Percentiles rank a stretch among this genome's conserved stretches.
phyloP scores from a whole-genome alignment of 2,329 filamentous ascomycete species.

The Aquanectria penicillioides region DNA sequence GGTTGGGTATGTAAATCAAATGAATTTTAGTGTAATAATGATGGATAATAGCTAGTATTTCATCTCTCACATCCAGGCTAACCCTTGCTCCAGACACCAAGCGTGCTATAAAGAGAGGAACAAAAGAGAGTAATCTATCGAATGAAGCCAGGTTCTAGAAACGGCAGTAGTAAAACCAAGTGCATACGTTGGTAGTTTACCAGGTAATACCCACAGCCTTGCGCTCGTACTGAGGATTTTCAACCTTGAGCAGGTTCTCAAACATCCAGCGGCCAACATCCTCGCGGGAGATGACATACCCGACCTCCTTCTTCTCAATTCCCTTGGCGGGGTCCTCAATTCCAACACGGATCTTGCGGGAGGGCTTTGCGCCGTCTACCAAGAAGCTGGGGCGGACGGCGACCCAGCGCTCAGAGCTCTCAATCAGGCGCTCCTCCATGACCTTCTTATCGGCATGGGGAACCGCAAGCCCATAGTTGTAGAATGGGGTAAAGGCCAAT shows the following conservation, averaged over 20 bases:
- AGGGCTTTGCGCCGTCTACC: slow-evolving; percentile 34
- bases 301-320: slow-evolving; percentile 48
- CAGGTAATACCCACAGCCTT: slow-evolving; percentile 45
- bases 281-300: slow-evolving; percentile 53
- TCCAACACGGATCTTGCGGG: slow-evolving; percentile 40
- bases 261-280: slow-evolving; percentile 56
- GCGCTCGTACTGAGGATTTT: slow-evolving; percentile 33
- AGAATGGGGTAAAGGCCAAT: slow-evolving; percentile 53
- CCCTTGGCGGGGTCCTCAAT: slow-evolving; percentile 47
- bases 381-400: slow-evolving; percentile 51
- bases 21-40: no score
- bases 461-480: slow-evolving; percentile 51
- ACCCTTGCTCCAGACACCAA: no score
- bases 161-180: neutral
- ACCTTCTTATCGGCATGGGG: slow-evolving; percentile 59
- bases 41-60: no score
- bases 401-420: slow-evolving; percentile 44
- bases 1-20: no score
- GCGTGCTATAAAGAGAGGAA: no score
- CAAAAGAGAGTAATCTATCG: no score
- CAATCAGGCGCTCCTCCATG: slow-evolving; percentile 53
- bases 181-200: slow-evolving; percentile 18
- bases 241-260: slow-evolving; percentile 45
- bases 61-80: no score
- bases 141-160: no score